Evolutionary conservation across 1,284 basidiomycete species (phyloP).

Genomic region (Sphaerobolus stellatus): DNA sequence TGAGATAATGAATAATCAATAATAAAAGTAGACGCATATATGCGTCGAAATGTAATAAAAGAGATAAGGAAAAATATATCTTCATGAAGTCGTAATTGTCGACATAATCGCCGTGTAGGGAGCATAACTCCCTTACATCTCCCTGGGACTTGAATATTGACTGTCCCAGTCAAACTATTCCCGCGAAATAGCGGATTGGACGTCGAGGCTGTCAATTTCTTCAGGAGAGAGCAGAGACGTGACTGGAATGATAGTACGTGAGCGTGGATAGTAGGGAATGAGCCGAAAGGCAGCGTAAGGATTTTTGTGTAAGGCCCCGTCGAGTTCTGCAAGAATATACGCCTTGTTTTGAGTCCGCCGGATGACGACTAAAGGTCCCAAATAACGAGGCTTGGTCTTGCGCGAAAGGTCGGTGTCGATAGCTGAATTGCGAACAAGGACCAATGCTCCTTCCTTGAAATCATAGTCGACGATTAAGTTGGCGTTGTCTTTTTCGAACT

Average conservation of each 20-base stretch:
- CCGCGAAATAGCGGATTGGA: neutral
- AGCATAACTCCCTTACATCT: neutral
- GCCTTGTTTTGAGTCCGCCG: neutral
- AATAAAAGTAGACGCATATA: no score
- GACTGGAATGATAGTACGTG: neutral
- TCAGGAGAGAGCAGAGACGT: neutral
- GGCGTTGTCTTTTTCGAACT: neutral
- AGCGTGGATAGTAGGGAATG: constrained; percentile 1
- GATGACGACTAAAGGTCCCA: constrained; percentile 34
- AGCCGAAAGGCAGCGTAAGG: neutral
- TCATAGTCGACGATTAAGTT: constrained; percentile 19
- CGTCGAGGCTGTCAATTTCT: neutral
- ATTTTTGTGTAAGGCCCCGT: neutral
- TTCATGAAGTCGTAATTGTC: no score
- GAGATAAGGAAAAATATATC: no score
- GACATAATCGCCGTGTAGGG: neutral
- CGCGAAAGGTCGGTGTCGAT: constrained; percentile 33
- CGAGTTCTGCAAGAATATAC: constrained; percentile 1
- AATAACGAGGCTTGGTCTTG: constrained; percentile 32
- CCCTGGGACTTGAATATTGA: constrained; percentile 6
- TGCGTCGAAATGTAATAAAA: no score
- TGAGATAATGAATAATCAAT: no score
- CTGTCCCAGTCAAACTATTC: neutral
- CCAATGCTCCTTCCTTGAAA: constrained; percentile 36
- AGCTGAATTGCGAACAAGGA: constrained; percentile 35